Evolutionary conservation across 768 basidiomycete genomes (phyloP).

Genomic region (Lepiota subincarnata): DNA sequence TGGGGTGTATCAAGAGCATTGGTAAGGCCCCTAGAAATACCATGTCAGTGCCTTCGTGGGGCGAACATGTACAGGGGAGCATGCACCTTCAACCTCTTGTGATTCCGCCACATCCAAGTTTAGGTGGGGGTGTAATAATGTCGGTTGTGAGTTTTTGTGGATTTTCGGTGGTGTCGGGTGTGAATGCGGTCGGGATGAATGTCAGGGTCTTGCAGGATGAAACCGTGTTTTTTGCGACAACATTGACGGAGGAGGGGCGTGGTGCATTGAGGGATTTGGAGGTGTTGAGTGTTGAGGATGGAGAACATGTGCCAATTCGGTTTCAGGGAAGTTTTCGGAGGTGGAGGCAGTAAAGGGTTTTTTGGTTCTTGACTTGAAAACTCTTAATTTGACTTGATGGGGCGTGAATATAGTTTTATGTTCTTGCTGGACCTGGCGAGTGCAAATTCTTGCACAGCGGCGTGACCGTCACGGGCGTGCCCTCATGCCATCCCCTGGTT

Average conservation of each 20-base stretch:
- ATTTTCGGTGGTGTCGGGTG: not conserved
- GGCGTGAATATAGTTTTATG: too few relatives aligned
- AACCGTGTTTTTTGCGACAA: not conserved
- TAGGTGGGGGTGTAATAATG: not conserved
- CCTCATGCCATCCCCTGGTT: too few relatives aligned
- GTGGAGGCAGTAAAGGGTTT: not conserved
- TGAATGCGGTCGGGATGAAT: constrained; percentile 19
- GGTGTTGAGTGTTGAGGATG: constrained; percentile 28
- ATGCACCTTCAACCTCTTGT: constrained; percentile 30
- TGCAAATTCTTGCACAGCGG: too few relatives aligned
- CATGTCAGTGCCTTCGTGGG: constrained; percentile 28
- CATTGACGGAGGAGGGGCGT: constrained; percentile 1
- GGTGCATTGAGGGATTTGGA: constrained; percentile 30
- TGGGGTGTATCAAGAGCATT: constrained; percentile 34
- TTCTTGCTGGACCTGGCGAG: too few relatives aligned
- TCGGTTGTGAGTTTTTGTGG: not conserved
- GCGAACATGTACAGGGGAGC: constrained; percentile 24
- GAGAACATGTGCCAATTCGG: constrained; percentile 7
- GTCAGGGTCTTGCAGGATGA: constrained; percentile 21
- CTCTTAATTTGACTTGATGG: too few relatives aligned
- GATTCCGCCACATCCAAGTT: constrained; percentile 19
- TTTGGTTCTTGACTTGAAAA: too few relatives aligned
- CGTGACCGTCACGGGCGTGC: too few relatives aligned
- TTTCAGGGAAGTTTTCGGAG: not conserved
- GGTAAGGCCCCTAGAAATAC: constrained; percentile 32